These are phyloP conservation scores for Mycena leptocephala DNA, from an alignment of 768 basidiomycete species.

Conservation along the genomic window DNA sequence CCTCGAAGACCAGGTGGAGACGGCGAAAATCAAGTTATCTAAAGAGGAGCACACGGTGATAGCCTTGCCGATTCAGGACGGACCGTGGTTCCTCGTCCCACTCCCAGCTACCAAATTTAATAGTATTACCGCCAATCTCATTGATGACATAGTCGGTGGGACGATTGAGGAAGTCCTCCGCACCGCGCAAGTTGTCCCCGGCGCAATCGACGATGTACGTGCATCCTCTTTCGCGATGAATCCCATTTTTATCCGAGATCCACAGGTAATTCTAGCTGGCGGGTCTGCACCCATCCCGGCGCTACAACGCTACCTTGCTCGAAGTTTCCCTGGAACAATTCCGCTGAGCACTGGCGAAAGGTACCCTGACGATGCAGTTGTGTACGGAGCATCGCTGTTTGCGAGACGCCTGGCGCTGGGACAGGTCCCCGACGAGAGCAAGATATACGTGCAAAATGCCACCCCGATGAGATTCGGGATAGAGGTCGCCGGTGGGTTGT, in stretches of 20 bases:
- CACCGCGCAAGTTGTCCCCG: neutral
- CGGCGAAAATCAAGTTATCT: neutral
- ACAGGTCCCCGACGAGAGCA: neutral
- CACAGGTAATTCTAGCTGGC: neutral
- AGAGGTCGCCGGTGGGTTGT: neutral
- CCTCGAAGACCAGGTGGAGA: neutral
- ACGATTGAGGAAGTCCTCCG: neutral
- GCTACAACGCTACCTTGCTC: neutral
- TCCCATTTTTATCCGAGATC: neutral
- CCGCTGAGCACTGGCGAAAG: neutral
- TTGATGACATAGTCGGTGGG: neutral
- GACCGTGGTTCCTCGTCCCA: neutral
- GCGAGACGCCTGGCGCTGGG: neutral
- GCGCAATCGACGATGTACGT: neutral
- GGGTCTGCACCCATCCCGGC: neutral
- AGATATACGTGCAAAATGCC: neutral
- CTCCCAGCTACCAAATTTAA: neutral
- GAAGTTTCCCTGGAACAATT: neutral
- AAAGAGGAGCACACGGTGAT: neutral
- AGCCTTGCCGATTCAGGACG: neutral
- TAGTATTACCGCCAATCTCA: neutral
- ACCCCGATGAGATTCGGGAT: neutral
- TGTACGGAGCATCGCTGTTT: neutral
- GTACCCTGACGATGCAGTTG: neutral
- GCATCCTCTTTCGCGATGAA: neutral